Percentiles rank a stretch among this genome's conserved stretches.
phyloP scores from a whole-genome alignment of 2,329 filamentous ascomycete genomes.

The Penicillium aurantiogriseum region DNA sequence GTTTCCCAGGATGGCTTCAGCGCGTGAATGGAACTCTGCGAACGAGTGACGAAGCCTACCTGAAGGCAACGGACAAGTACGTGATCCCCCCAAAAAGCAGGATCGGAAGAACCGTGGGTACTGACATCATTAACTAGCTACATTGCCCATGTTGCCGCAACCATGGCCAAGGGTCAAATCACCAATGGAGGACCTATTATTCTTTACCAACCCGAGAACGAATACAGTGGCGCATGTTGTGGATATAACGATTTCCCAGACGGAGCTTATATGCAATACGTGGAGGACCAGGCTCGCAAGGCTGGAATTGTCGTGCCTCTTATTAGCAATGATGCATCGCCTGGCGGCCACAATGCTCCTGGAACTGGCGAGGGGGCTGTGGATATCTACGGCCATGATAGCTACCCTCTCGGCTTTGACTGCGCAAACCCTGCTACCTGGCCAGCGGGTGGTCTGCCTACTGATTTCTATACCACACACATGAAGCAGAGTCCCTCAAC shows the following conservation, averaged over 20 bases:
- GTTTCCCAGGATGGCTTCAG: constrained; percentile 78
- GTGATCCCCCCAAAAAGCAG: background rate
- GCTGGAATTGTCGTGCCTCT: constrained; percentile 72
- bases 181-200: constrained; percentile 80
- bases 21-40: constrained; percentile 64
- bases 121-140: constrained; percentile 48
- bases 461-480: constrained; percentile 55
- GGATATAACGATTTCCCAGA: constrained; percentile 60
- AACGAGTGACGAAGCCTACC: constrained; percentile 60
- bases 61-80: constrained; percentile 66
- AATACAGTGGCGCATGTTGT: constrained; percentile 60
- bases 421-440: constrained; percentile 59
- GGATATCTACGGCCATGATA: constrained; percentile 67
- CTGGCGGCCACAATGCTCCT: constrained; percentile 62
- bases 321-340: constrained; percentile 70
- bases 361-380: constrained; percentile 57
- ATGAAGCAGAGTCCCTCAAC: constrained; percentile 62
- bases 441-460: constrained; percentile 58
- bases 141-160: constrained; percentile 58
- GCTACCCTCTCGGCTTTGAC: constrained; percentile 55
- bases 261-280: constrained; percentile 66
- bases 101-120: background rate
- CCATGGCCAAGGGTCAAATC: constrained; percentile 74
- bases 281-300: constrained; percentile 65
- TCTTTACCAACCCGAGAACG: constrained; percentile 77